Percentiles rank a stretch among this genome's conserved stretches.
Evolutionary conservation across 352 stramenopile species (phyloP).

Genomic region (Phytophthora aleatoria): DNA sequence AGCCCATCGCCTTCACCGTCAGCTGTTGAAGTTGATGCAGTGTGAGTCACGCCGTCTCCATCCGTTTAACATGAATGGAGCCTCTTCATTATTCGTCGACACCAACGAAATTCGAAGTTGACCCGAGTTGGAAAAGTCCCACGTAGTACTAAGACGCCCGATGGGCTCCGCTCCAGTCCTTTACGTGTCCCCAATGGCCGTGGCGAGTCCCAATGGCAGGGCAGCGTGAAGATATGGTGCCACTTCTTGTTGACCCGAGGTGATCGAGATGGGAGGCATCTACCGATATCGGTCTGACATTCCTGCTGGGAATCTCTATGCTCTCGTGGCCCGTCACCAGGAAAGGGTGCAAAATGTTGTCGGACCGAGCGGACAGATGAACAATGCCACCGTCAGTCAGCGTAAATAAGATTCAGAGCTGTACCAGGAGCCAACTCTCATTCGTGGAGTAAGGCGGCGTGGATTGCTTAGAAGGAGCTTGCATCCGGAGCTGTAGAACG

Average conservation of each 20-base stretch:
- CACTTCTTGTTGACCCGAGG: constrained; percentile 16
- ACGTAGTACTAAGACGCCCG: constrained; percentile 28
- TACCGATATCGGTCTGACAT: constrained; percentile 11
- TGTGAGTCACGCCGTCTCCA: background rate
- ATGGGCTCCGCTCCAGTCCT: constrained; percentile 14
- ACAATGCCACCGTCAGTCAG: background rate
- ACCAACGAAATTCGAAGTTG: constrained; percentile 33
- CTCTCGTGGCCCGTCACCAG: constrained; percentile 1
- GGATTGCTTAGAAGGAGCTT: constrained; percentile 8
- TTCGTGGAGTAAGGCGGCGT: constrained; percentile 1
- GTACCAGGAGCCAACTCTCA: constrained; percentile 12
- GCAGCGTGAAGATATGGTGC: background rate
- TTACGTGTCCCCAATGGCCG: constrained; percentile 5
- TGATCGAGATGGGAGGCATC: constrained; percentile 7
- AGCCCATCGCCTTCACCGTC: background rate
- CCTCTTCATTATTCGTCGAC: constrained; percentile 27
- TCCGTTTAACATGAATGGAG: background rate
- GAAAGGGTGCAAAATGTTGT: constrained; percentile 11
- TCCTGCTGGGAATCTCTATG: constrained; percentile 19
- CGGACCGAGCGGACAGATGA: constrained; percentile 12
- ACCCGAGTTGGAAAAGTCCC: constrained; percentile 11
- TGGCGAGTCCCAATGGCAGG: background rate
- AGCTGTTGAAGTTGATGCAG: background rate
- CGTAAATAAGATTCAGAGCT: constrained; percentile 12
- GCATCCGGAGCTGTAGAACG: constrained; percentile 23